These are phyloP conservation scores for Cryptosporidium xiaoi DNA, from an alignment of 169 alveolate species.

Conservation along the genomic window DNA sequence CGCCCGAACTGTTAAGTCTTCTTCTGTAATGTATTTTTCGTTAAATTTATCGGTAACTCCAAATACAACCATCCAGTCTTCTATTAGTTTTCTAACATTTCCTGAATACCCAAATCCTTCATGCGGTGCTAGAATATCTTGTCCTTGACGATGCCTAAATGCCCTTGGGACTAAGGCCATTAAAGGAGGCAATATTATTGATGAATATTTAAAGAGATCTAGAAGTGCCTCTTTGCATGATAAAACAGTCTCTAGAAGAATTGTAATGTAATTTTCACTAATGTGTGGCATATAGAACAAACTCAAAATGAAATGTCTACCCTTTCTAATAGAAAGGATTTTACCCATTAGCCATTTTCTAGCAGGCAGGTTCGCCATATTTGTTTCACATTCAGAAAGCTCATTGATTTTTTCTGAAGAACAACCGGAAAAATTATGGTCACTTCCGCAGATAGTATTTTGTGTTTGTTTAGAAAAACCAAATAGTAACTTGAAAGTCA, in stretches of 20 bases:
- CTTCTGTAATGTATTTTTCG: constrained; percentile 29
- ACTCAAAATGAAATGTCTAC: constrained; percentile 40
- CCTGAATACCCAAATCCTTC: constrained; percentile 54
- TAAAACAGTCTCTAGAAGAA: constrained; percentile 31
- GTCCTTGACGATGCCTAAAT: constrained; percentile 61
- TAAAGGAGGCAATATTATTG: constrained; percentile 56
- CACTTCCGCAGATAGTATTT: not conserved
- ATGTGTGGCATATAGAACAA: constrained; percentile 70
- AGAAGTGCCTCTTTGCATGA: constrained; percentile 14
- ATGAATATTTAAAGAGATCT: constrained; percentile 41
- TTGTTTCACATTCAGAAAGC: constrained; percentile 11
- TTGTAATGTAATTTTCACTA: constrained; percentile 45
- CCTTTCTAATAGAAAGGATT: constrained; percentile 51
- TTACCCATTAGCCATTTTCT: constrained; percentile 66
- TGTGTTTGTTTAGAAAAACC: constrained; percentile 16
- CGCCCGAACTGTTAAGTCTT: constrained; percentile 45
- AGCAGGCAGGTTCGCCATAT: constrained; percentile 33
- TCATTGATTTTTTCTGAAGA: not conserved
- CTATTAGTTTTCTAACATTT: constrained; percentile 2
- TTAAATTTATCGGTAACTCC: constrained; percentile 10
- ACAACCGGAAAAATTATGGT: not conserved
- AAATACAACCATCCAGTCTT: constrained; percentile 22
- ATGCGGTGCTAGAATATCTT: constrained; percentile 54
- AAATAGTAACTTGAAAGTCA: constrained; percentile 43
- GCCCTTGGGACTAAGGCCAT: constrained; percentile 71